Evolutionary conservation across 805 yeast species (phyloP), one percentile per base, ranked within the genome.

Genomic region (Teunomyces tritomae): DNA sequence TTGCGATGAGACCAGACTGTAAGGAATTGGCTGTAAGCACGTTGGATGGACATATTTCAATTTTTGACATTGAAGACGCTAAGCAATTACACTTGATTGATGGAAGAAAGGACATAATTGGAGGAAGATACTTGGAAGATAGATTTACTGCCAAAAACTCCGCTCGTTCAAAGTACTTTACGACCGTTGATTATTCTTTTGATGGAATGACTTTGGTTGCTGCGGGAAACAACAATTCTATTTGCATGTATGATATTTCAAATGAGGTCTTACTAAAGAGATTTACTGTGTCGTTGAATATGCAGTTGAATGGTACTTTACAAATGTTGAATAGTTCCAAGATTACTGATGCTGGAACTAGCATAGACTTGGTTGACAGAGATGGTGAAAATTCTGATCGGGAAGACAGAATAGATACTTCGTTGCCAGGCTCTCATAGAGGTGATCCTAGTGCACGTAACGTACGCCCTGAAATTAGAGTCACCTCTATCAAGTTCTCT

Each of bases 1-100:
- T 94, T 33, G 79, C 90, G 0, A 80, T 92, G 78, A 79, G 96
- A 60, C 97, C 97, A 0, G 98, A 94, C 62, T 88, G 96, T n/a
- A 86, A 88, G 60, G 87, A 87, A 63, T 76, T 94, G 36, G 95
- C 96, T 0, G 96, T 88, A 1, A 77, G 92, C 14, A 86, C 97
- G 0, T 73, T 92, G 57, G 95, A 87, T 64, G 99, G 99, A 4
- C 89, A 88, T 63, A 74, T 94, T 13, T 68, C 87, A 2, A 80
- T 89, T 42, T 94, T 89, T 82, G 91, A 92, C 60, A 78, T 89
- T 39, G 94, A 85, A 58, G 76, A 77, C 43, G 96, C 89, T 9
- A 83, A 82, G 55, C 97, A 91, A 67, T 73, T 80, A 2, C 91
- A 90, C 52, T 77, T 83, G 46, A 85, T 94, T 49, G 98, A 94